phyloP scores from a whole-genome alignment of 345 rosid genomes.

The Arabidopsis thaliana region DNA sequence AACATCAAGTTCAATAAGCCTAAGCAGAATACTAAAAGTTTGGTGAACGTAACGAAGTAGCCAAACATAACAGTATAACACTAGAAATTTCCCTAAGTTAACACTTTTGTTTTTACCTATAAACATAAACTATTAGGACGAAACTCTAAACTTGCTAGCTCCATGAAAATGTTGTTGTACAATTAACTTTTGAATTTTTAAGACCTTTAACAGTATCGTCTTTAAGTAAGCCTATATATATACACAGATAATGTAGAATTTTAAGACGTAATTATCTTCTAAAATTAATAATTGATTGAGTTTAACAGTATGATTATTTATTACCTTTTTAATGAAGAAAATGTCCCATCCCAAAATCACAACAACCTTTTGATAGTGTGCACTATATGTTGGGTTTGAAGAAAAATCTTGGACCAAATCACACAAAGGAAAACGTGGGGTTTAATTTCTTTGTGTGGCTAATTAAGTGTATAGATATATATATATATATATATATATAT shows the following conservation, averaged over 20 bases:
- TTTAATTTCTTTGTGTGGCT: conserved; percentile 17
- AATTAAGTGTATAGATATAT: conserved; percentile 15
- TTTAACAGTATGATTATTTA: no score
- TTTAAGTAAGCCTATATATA: no score
- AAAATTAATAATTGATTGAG: no score
- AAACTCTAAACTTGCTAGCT: neutral
- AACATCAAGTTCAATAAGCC: no score
- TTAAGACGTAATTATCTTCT: no score
- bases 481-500: no score
- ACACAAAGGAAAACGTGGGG: conserved; percentile 25
- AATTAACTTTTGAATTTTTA: no score
- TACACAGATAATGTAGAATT: no score
- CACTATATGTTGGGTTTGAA: conserved; percentile 29
- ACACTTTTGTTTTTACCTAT: neutral
- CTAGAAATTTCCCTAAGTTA: neutral
- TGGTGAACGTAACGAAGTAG: neutral
- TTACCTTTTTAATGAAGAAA: neutral
- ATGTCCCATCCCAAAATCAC: neutral
- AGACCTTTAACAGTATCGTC: no score
- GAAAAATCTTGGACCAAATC: conserved; percentile 27
- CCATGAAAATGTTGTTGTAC: neutral
- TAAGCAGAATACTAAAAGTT: no score
- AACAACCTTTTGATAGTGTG: neutral
- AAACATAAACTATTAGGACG: neutral
- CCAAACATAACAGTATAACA: neutral